A percentile compares a stretch with the other conserved stretches of the same genome.
Conservation (phyloP, 768 basidiomycete genomes). For the Mycena pura region DNA sequence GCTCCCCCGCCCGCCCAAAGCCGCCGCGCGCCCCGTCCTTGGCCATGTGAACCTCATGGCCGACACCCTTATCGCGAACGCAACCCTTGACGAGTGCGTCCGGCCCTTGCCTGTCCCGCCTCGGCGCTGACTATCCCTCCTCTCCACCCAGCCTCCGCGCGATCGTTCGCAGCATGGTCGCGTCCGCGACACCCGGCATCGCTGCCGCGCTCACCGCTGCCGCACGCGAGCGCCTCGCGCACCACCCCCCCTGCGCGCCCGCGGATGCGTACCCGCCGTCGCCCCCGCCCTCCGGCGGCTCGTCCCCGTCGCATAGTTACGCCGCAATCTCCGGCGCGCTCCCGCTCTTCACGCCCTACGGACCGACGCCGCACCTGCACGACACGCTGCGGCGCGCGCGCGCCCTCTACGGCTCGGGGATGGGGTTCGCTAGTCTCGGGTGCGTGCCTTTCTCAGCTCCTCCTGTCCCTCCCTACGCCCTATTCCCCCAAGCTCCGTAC, state of each 20-base stretch:
- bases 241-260: neutral
- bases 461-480: too few relatives aligned
- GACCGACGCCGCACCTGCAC: constrained; percentile 21
- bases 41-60: constrained; percentile 29
- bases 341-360: constrained; percentile 13
- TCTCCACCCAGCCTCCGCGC: constrained; percentile 18
- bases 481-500: too few relatives aligned
- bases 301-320: too few relatives aligned
- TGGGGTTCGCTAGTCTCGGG: constrained; percentile 27
- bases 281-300: too few relatives aligned
- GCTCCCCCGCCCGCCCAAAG: neutral
- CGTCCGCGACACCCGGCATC: constrained; percentile 26
- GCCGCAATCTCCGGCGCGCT: neutral
- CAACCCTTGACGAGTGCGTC: constrained; percentile 23
- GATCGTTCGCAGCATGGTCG: constrained; percentile 26
- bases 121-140: neutral
- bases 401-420: constrained; percentile 27
- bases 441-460: too few relatives aligned
- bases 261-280: too few relatives aligned
- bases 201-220: constrained; percentile 20
- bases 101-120: too few relatives aligned
- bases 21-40: constrained; percentile 15
- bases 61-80: constrained; percentile 28
- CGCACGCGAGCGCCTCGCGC: constrained; percentile 26
- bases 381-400: constrained; percentile 22